Evolutionary conservation across 768 basidiomycete genomes (phyloP).

Genomic region (Podaxis sp.): DNA sequence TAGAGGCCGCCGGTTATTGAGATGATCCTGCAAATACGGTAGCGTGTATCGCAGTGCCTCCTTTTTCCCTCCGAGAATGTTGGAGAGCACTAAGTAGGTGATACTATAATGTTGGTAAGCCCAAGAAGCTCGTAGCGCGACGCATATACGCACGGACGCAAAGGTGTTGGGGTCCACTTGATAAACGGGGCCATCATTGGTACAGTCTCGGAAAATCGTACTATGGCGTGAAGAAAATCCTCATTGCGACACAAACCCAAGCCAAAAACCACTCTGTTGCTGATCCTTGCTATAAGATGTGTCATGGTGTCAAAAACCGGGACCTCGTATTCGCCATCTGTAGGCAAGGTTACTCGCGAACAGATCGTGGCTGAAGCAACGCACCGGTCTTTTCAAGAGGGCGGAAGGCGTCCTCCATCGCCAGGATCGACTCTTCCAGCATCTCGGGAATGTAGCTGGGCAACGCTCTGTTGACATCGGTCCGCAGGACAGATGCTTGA

Average conservation of each 20-base stretch:
- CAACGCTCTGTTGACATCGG: slow-evolving; percentile 35
- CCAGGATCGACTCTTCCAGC: slow-evolving; percentile 32
- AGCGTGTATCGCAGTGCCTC: slow-evolving; percentile 27
- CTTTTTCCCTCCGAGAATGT: slow-evolving; percentile 32
- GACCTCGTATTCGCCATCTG: slow-evolving; percentile 22
- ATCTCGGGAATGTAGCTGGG: slow-evolving; percentile 35
- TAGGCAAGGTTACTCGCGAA: neutral
- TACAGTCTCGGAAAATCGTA: slow-evolving; percentile 32
- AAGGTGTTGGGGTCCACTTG: slow-evolving; percentile 27
- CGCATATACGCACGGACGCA: slow-evolving; percentile 28
- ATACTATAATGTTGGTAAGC: slow-evolving; percentile 18
- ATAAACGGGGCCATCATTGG: slow-evolving; percentile 34
- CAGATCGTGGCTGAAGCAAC: neutral
- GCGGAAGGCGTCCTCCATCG: slow-evolving; percentile 28
- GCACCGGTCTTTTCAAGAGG: slow-evolving; percentile 16
- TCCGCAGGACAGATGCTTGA: slow-evolving; percentile 32
- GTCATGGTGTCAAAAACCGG: slow-evolving; percentile 36
- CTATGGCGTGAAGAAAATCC: slow-evolving; percentile 31
- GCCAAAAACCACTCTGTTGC: slow-evolving; percentile 39
- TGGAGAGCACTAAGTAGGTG: slow-evolving; percentile 31
- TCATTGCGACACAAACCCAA: slow-evolving; percentile 32
- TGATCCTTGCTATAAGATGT: slow-evolving; percentile 34
- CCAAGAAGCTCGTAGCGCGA: neutral
- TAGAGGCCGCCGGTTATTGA: slow-evolving; percentile 21
- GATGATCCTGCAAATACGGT: slow-evolving; percentile 27